phyloP scores from a whole-genome alignment of 2,329 filamentous ascomycete species.

The Talaromyces sp. region DNA sequence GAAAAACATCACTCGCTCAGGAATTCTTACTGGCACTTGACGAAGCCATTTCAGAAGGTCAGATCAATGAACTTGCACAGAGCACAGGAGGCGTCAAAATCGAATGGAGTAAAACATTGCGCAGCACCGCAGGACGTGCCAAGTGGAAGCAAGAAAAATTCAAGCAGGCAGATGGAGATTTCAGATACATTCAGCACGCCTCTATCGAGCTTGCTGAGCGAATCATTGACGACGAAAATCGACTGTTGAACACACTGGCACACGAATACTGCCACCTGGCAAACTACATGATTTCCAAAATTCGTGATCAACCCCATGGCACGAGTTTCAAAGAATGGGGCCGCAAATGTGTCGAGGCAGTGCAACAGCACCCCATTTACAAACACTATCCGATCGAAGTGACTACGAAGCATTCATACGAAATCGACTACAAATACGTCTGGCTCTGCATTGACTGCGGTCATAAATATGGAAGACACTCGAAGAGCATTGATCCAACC shows the following conservation, averaged over 20 bases:
- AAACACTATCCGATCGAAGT: constrained; percentile 64
- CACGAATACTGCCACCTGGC: constrained; percentile 96
- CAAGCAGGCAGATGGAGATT: constrained; percentile 22
- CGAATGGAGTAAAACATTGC: constrained; percentile 60
- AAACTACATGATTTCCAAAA: constrained; percentile 79
- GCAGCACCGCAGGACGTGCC: constrained; percentile 62
- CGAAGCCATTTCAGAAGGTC: constrained; percentile 47
- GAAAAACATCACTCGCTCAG: constrained; percentile 52
- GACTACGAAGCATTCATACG: constrained; percentile 85
- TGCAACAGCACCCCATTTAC: constrained; percentile 51
- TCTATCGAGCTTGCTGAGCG: constrained; percentile 86
- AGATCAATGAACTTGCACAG: constrained; percentile 48
- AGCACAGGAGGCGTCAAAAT: constrained; percentile 57
- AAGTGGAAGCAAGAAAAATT: constrained; percentile 65
- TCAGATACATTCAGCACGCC: constrained; percentile 55
- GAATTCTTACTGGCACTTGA: constrained; percentile 58
- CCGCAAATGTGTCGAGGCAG: constrained; percentile 34
- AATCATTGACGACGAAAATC: constrained; percentile 72
- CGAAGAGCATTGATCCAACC: constrained; percentile 72
- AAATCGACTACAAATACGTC: constrained; percentile 87
- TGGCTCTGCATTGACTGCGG: constrained; percentile 74
- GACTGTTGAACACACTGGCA: constrained; percentile 84
- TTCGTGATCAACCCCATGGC: constrained; percentile 76
- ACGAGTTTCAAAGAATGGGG: constrained; percentile 75
- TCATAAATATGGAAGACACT: constrained; percentile 75